A percentile compares a stretch with the other conserved stretches of the same genome.
Evolutionary conservation across 805 yeast genomes (phyloP).

Genomic region (Komagataella kurtzmanii): DNA sequence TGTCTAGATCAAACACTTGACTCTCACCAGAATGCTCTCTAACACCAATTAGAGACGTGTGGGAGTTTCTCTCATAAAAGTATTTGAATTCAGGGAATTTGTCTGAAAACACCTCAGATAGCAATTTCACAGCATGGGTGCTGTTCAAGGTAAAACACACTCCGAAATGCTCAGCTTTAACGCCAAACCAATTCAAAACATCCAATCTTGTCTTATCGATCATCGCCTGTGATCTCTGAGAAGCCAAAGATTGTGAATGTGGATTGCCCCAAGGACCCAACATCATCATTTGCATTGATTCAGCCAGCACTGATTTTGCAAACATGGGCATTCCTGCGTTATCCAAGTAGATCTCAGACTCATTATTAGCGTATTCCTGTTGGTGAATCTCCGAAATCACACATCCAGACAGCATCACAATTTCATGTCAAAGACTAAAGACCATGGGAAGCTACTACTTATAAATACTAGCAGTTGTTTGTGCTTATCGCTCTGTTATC

Average conservation of each 20-base stretch:
- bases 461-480: neutral
- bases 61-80: constrained; percentile 19
- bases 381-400: neutral
- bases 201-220: constrained; percentile 15
- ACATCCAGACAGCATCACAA: neutral
- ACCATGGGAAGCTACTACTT: neutral
- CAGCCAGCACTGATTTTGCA: constrained; percentile 14
- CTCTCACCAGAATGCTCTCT: constrained; percentile 12
- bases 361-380: neutral
- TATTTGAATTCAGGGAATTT: constrained; percentile 10
- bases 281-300: constrained; percentile 11
- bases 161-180: constrained; percentile 21
- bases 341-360: constrained; percentile 28
- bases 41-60: constrained; percentile 28
- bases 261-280: constrained; percentile 22
- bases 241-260: constrained; percentile 24
- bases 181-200: constrained; percentile 19
- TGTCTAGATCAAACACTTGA: constrained; percentile 6
- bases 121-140: constrained; percentile 22
- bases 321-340: constrained; percentile 29
- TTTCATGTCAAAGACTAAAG: neutral
- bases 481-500: neutral
- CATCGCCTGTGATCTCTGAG: constrained; percentile 12
- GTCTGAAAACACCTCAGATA: constrained; percentile 17
- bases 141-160: constrained; percentile 27